Percentiles rank a stretch among this genome's conserved stretches.
These are phyloP conservation scores for Diospyros lotus DNA, from an alignment of 148 eudicot genomes.

Conservation along the genomic window DNA sequence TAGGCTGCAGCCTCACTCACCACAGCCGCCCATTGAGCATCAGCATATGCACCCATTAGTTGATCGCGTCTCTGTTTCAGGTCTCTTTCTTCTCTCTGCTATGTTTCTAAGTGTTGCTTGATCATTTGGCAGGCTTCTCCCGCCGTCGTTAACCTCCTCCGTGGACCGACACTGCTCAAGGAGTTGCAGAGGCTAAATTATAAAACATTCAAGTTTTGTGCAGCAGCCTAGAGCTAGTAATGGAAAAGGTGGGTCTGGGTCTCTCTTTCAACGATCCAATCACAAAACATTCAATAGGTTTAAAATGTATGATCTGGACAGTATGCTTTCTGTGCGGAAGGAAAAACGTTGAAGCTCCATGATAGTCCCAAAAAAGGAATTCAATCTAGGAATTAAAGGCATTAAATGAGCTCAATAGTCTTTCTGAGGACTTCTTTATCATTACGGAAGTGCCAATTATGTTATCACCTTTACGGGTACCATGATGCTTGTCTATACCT, in stretches of 20 bases:
- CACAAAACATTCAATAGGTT: neutral
- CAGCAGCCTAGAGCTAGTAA: neutral
- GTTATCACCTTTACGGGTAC: neutral
- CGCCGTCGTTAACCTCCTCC: no score
- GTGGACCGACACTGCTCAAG: no score
- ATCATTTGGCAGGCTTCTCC: no score
- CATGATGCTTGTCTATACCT: neutral
- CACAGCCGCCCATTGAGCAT: no score
- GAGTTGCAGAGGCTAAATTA: no score
- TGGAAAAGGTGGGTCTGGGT: neutral
- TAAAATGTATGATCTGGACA: constrained; percentile 23
- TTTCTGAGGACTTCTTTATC: constrained; percentile 15
- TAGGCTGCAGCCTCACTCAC: no score
- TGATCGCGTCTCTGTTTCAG: no score
- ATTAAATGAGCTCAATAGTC: neutral
- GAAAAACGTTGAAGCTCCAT: neutral
- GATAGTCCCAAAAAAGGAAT: neutral
- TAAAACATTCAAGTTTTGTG: neutral
- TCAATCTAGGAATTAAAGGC: no score
- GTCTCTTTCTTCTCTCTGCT: no score
- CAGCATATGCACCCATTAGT: no score
- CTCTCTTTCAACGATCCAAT: neutral
- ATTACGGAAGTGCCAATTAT: neutral
- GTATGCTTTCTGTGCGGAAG: neutral
- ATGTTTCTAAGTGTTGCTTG: no score